Conservation (phyloP, 371 early-diverging fungal genomes). For the Haplosporangium sp. region DNA sequence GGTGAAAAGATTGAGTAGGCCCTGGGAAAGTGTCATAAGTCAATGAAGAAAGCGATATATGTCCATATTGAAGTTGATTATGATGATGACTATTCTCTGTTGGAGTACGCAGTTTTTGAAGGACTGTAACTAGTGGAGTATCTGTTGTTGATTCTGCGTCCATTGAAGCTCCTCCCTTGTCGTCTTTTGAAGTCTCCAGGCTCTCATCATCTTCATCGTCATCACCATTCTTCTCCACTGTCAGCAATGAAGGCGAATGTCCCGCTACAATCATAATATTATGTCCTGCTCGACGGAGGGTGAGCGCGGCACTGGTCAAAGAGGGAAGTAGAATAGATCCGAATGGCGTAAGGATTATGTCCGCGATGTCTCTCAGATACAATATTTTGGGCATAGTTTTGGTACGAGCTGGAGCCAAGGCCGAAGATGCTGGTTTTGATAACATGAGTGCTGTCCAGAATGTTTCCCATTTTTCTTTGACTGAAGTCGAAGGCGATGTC, state of each 20-base stretch:
- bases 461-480: conserved; percentile 44
- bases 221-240: neutral
- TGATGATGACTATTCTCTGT: conserved; percentile 1
- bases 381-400: conserved; percentile 54
- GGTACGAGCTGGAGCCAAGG: neutral
- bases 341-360: conserved; percentile 59
- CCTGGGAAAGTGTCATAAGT: conserved; percentile 42
- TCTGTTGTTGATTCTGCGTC: conserved; percentile 9
- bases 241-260: conserved; percentile 55
- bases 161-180: neutral
- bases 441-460: conserved; percentile 49
- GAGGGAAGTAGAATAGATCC: conserved; percentile 57
- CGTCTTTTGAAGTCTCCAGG: neutral
- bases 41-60: conserved; percentile 19
- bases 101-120: conserved; percentile 34
- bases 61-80: neutral
- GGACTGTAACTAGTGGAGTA: conserved; percentile 21
- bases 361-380: conserved; percentile 63
- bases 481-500: conserved; percentile 1
- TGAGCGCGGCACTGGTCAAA: conserved; percentile 57
- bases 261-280: conserved; percentile 60
- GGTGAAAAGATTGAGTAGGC: conserved; percentile 40
- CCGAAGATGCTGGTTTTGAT: conserved; percentile 13
- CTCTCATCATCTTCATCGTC: neutral
- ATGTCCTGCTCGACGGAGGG: conserved; percentile 61